These are phyloP conservation scores for Globisporangium carolinianum DNA, from an alignment of 352 stramenopile species.

Conservation along the genomic window DNA sequence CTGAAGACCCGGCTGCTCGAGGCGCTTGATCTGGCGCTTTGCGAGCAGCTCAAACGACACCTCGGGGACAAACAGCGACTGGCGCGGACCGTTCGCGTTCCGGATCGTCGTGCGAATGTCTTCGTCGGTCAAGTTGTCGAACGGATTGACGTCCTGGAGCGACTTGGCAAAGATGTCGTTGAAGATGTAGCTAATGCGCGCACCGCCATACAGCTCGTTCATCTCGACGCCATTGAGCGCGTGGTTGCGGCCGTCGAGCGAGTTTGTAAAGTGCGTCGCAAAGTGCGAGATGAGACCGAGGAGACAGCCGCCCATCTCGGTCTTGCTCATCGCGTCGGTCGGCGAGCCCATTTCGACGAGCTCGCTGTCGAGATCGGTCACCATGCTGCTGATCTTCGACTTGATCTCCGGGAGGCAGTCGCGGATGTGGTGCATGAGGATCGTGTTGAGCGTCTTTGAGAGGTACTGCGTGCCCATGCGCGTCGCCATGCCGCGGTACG, in stretches of 20 bases:
- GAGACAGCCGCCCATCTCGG: conserved; percentile 90
- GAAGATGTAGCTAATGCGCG: conserved; percentile 98
- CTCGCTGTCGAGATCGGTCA: conserved; percentile 93
- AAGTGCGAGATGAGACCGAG: conserved; percentile 94
- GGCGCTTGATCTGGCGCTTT: conserved; percentile 93
- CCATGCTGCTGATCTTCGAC: conserved; percentile 94
- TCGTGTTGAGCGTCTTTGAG: conserved; percentile 96
- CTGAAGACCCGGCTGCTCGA: conserved; percentile 94
- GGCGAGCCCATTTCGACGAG: conserved; percentile 93
- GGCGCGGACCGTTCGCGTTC: conserved; percentile 96
- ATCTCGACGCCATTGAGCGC: conserved; percentile 73
- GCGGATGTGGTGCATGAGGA: conserved; percentile 99
- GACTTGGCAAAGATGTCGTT: conserved; percentile 94
- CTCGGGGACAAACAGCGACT: conserved; percentile 98
- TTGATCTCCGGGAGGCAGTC: conserved; percentile 99
- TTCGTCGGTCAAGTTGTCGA: conserved; percentile 96
- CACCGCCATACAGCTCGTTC: conserved; percentile 94
- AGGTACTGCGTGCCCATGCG: conserved; percentile 96
- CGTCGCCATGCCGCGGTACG: conserved; percentile 90
- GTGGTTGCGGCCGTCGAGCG: conserved; percentile 82
- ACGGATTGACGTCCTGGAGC: conserved; percentile 91
- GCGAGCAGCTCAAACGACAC: conserved; percentile 98
- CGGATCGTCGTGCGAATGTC: conserved; percentile 99
- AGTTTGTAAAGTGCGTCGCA: conserved; percentile 86
- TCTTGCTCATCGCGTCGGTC: conserved; percentile 83